Conservation (phyloP, 192 early-diverging fungal species). For the Podila epicladia region DNA sequence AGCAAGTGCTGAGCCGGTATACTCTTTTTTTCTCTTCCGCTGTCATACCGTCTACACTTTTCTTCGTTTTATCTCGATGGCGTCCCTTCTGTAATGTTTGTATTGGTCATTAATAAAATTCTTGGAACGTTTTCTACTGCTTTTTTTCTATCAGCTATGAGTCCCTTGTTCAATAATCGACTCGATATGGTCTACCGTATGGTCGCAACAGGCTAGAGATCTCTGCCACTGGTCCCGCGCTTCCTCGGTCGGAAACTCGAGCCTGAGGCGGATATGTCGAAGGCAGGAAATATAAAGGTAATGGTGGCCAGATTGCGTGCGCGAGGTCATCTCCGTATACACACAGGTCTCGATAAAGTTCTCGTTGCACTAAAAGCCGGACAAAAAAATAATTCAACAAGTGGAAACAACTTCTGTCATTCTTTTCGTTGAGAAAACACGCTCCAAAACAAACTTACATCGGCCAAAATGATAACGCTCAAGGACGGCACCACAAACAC, state of each 20-base stretch:
- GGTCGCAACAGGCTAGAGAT: not conserved
- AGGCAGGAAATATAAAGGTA: not conserved
- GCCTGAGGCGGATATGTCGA: not conserved
- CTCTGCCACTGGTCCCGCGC: constrained; percentile 7
- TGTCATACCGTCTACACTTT: not conserved
- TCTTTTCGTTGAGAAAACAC: too few relatives aligned
- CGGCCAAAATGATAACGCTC: constrained; percentile 5
- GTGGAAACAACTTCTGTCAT: too few relatives aligned
- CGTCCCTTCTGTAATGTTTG: too few relatives aligned
- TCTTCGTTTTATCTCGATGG: too few relatives aligned
- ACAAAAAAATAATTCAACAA: not conserved
- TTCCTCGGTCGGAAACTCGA: constrained; percentile 3
- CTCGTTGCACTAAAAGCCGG: not conserved
- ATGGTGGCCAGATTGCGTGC: not conserved
- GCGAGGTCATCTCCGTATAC: not conserved
- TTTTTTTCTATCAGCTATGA: too few relatives aligned
- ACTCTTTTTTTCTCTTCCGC: too few relatives aligned
- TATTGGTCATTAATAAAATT: too few relatives aligned
- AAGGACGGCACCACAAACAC: constrained; percentile 2
- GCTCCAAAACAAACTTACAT: not conserved
- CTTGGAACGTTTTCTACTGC: too few relatives aligned
- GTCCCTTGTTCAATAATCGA: not conserved
- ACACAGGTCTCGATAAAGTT: not conserved
- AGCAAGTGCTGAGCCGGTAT: too few relatives aligned
- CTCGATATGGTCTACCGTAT: not conserved